Conservation (phyloP, 257 asterid species). For the Solanum ahanhuiri region DNA sequence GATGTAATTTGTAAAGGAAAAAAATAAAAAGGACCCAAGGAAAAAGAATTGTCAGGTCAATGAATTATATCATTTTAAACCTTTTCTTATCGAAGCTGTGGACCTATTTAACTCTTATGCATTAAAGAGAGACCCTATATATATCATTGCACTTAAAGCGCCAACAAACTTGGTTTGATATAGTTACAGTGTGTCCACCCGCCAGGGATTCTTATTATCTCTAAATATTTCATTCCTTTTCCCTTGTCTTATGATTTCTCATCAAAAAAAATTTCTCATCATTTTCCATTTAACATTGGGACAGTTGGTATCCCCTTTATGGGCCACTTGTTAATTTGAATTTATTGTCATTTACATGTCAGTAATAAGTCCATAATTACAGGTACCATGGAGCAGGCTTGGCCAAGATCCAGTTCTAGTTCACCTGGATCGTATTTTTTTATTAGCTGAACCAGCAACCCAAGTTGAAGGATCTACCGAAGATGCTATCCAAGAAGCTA, state of each 20-base stretch:
- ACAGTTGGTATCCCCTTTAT: background rate
- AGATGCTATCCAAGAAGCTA: conserved; percentile 91
- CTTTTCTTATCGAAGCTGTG: background rate
- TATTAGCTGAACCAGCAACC: conserved; percentile 97
- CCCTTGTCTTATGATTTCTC: background rate
- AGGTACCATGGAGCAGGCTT: conserved; percentile 99
- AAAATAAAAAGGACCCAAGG: background rate
- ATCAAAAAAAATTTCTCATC: background rate
- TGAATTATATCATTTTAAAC: background rate
- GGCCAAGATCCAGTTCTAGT: conserved; percentile 98
- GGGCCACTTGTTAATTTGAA: background rate
- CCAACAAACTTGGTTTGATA: background rate
- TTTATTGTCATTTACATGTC: conserved; percentile 4
- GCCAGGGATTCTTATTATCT: background rate
- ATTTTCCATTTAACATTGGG: background rate
- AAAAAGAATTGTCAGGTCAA: background rate
- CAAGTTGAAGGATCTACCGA: conserved; percentile 87
- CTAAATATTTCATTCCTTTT: background rate
- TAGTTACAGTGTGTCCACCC: background rate
- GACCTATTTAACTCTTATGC: background rate
- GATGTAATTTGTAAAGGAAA: background rate
- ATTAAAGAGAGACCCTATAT: background rate
- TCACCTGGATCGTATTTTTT: conserved; percentile 76
- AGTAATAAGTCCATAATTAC: conserved; percentile 9
- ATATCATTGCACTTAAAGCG: background rate